Base-by-base conservation (phyloP, 192 early-diverging fungal genomes). In the Gamsiella multidivaricata region DNA sequence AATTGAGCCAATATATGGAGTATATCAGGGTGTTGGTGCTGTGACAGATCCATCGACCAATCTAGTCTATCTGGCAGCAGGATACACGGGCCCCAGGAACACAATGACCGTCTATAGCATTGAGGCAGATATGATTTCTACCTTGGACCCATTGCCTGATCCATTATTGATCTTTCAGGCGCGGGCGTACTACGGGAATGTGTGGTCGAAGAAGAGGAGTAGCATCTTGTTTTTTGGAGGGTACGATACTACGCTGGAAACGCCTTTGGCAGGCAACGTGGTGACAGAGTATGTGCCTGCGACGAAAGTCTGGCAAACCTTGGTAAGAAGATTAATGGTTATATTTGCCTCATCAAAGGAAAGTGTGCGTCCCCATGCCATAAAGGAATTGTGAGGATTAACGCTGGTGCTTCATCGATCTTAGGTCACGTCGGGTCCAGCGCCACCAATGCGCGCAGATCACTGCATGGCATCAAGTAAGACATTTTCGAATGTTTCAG, bases 381-480 rank as follows among this genome's bases (percentile, higher is more conserved):
- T n/a, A n/a, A n/a, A n/a, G n/a, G n/a, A n/a, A n/a, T n/a, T n/a
- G n/a, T n/a, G n/a, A n/a, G n/a, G n/a, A 46, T 32, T 17, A 34
- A 14, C 14, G 5, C 32, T 28, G 42, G 15, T 47, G 43, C 18
- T 0, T 57, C 32, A 56, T 31, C 22, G 3, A 54, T 15, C 15
- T 0, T 59, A 78, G 74, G 14, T 33, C 20, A 64, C 74, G 3
- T 59, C 46, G 2, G 74, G 74, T 12, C 23, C 23, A 0, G 14
- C 60, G 9, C 74, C 74, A 46, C 37, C 65, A 0, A 63, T 68
- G 65, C 51, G 74, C 25, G 43, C 66, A 23, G 74, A 78, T 61
- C 65, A 60, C 47, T 78, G 74, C 57, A 78, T 78, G 74, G 39
- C 74, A 0, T 26, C 74, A 12, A 78, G 74, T 78, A 78, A 59